phyloP scores from a whole-genome alignment of 192 early-diverging fungal species.

The Coemansia brasiliensis region DNA sequence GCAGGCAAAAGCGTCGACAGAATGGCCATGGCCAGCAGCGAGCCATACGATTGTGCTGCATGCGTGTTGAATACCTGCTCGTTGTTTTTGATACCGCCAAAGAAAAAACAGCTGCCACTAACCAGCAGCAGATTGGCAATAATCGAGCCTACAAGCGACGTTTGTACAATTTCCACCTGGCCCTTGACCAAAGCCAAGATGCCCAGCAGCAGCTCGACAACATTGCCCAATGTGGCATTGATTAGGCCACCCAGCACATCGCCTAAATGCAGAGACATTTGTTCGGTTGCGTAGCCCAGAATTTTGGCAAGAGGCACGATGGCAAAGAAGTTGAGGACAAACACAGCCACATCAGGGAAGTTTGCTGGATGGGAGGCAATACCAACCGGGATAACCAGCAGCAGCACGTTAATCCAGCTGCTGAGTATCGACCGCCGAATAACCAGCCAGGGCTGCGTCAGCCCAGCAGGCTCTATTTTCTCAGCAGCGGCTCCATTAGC shows the following conservation, averaged over 20 bases:
- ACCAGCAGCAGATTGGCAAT: conserved; percentile 87
- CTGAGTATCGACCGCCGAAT: conserved; percentile 56
- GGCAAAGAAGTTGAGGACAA: conserved; percentile 87
- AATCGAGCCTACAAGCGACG: conserved; percentile 87
- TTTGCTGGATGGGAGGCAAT: conserved; percentile 61
- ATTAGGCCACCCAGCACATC: conserved; percentile 81
- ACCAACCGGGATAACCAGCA: conserved; percentile 80
- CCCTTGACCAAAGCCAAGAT: conserved; percentile 79
- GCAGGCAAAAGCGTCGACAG: conserved; percentile 69
- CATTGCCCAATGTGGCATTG: conserved; percentile 81
- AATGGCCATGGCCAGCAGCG: conserved; percentile 66
- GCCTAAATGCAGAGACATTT: conserved; percentile 61
- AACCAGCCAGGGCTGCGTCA: conserved; percentile 45
- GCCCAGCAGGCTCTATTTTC: conserved; percentile 29
- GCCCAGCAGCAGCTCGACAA: conserved; percentile 82
- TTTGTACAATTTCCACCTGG: conserved; percentile 81
- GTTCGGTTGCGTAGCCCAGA: conserved; percentile 75
- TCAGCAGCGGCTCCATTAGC: conserved; percentile 1
- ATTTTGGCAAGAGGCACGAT: conserved; percentile 89
- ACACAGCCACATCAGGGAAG: conserved; percentile 68
- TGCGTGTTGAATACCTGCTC: conserved; percentile 70
- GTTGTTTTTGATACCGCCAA: conserved; percentile 76
- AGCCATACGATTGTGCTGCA: conserved; percentile 74
- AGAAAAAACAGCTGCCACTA: conserved; percentile 82
- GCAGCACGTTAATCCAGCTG: conserved; percentile 69